Conservation (phyloP, 2,329 filamentous ascomycete genomes). For the Cladosporium oxysporum region DNA sequence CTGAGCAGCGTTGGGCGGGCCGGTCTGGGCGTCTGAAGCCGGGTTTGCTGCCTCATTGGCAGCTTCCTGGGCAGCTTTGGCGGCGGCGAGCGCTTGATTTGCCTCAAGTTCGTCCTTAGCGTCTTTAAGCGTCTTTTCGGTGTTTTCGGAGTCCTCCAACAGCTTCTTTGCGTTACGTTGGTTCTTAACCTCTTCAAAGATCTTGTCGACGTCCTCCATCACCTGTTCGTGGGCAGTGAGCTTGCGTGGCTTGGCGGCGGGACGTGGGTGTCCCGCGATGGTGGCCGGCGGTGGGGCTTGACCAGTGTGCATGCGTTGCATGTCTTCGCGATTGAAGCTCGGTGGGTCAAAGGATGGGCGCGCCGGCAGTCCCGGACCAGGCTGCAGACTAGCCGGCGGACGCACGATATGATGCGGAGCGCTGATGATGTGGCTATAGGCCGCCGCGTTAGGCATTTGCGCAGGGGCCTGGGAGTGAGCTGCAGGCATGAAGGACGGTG, state of each 20-base stretch:
- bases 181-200: constrained; percentile 17
- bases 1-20: neutral
- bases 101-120: constrained; percentile 21
- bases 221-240: constrained; percentile 12
- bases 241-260: neutral
- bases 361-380: constrained; percentile 60
- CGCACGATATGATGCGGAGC: neutral
- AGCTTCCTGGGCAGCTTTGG: neutral
- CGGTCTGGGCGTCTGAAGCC: neutral
- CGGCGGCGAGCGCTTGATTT: neutral
- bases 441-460: neutral
- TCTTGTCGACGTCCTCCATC: constrained; percentile 29
- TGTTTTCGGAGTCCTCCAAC: constrained; percentile 30
- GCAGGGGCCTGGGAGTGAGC: neutral
- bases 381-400: constrained; percentile 42
- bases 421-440: neutral
- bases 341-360: constrained; percentile 60
- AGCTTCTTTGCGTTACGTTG: constrained; percentile 11
- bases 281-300: constrained; percentile 40
- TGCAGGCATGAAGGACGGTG: neutral
- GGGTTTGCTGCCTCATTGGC: neutral
- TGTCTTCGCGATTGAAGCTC: constrained; percentile 54
- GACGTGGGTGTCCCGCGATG: constrained; percentile 21
- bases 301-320: constrained; percentile 61
- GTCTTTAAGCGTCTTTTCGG: constrained; percentile 18